These are phyloP conservation scores for Agaricus blazei DNA, from an alignment of 768 basidiomycete species.

Conservation along the genomic window DNA sequence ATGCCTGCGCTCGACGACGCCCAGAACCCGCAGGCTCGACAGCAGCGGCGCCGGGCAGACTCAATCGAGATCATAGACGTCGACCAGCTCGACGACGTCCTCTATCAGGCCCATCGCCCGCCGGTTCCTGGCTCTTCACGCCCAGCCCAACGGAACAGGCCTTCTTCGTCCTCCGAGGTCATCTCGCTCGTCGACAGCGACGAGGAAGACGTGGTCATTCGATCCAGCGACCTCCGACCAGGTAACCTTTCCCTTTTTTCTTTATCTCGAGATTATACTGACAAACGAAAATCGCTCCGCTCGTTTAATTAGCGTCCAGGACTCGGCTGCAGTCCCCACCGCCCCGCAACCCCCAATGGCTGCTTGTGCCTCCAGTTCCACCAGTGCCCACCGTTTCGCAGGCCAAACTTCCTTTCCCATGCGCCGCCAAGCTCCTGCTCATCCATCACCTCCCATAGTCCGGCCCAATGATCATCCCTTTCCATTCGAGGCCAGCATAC, in stretches of 20 bases:
- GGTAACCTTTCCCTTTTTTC: constrained; percentile 8
- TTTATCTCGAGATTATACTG: not conserved
- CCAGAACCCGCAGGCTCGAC: constrained; percentile 12
- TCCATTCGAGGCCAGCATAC: constrained; percentile 36
- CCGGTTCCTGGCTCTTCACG: constrained; percentile 10
- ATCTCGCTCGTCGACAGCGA: constrained; percentile 33
- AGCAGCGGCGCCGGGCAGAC: constrained; percentile 17
- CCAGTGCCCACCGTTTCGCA: constrained; percentile 34
- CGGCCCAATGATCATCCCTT: constrained; percentile 48
- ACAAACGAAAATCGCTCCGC: not conserved
- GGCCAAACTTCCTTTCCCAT: constrained; percentile 32
- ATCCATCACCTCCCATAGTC: constrained; percentile 36
- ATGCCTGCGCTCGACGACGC: constrained; percentile 19
- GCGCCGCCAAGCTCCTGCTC: constrained; percentile 26
- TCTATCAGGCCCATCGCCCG: constrained; percentile 8
- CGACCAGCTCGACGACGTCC: constrained; percentile 29
- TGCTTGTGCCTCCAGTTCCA: constrained; percentile 53
- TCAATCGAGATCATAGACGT: constrained; percentile 41
- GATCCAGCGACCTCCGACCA: constrained; percentile 12
- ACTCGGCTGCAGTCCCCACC: constrained; percentile 40
- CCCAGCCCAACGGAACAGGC: constrained; percentile 12
- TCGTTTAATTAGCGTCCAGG: constrained; percentile 12
- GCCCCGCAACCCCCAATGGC: constrained; percentile 31
- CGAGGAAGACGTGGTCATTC: constrained; percentile 11
- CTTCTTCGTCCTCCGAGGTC: constrained; percentile 16